Conservation (phyloP, 2,329 filamentous ascomycete genomes). For the Microcyclospora pomicola region DNA sequence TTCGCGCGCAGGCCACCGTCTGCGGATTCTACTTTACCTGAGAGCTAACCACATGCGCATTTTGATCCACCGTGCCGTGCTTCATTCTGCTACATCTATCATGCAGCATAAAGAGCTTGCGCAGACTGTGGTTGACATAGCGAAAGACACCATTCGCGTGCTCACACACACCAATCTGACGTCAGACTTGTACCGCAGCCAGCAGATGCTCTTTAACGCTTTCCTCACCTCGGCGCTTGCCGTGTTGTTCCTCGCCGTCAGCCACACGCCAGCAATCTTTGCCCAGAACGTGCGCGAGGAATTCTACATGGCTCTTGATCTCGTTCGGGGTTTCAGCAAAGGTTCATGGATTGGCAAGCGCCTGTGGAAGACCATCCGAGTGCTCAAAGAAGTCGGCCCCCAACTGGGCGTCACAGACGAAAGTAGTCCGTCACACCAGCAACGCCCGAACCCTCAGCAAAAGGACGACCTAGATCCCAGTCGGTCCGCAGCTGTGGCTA, state of each 20-base stretch:
- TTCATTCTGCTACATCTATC: slow-evolving; percentile 76
- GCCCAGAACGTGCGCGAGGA: slow-evolving; percentile 55
- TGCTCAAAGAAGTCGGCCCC: slow-evolving; percentile 58
- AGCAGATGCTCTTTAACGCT: slow-evolving; percentile 69
- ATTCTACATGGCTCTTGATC: slow-evolving; percentile 64
- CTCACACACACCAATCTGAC: slow-evolving; percentile 58
- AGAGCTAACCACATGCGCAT: slow-evolving; percentile 84
- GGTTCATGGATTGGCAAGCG: slow-evolving; percentile 59
- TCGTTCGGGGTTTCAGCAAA: slow-evolving; percentile 58
- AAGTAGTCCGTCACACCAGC: background rate
- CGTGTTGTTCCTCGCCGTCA: slow-evolving; percentile 62
- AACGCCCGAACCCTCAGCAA: background rate
- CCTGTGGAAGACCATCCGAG: slow-evolving; percentile 58
- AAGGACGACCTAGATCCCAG: slow-evolving; percentile 40
- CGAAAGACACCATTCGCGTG: slow-evolving; percentile 62
- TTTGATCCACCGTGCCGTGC: slow-evolving; percentile 71
- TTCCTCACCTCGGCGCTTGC: slow-evolving; percentile 63
- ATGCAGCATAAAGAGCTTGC: slow-evolving; percentile 61
- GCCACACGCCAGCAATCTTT: slow-evolving; percentile 60
- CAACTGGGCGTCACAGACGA: slow-evolving; percentile 43
- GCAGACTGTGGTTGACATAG: slow-evolving; percentile 58
- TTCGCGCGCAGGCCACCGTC: slow-evolving; percentile 54
- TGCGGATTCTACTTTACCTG: slow-evolving; percentile 73
- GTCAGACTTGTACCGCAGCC: slow-evolving; percentile 54
- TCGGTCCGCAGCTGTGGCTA: slow-evolving; percentile 49